Base-by-base conservation (phyloP, 1,139 yeast species). In the Debaryomyces subglobosus region DNA sequence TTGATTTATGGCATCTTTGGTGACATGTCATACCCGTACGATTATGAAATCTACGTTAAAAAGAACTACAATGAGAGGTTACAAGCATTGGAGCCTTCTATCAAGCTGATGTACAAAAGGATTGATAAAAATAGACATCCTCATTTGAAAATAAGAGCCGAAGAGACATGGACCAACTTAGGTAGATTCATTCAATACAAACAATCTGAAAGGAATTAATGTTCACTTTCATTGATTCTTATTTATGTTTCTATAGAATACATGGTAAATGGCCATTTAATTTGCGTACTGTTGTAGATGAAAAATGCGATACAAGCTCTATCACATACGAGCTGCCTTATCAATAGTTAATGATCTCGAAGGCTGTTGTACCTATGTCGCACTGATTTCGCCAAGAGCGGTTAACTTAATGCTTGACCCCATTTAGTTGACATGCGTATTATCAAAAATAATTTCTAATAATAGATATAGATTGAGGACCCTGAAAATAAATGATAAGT, bases 181-280 rank as follows among this genome's bases (percentile, higher is more conserved):
- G 83, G 78, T 8, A 76, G 96, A 50, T 94, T 94, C 63, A 81
- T 92, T 49, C 81, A 81, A 49, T 94, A 94, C 68, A 94, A 94
- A 61, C 51, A 53, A 39, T 53, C 48, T 21, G 72, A 68, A 53
- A 32, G 44, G 35, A 18, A 32, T 15, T 32, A 33, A 23, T 16
- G 21, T 20, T 12, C 6, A 21, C 5, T 5, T 3, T 12, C 9
- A 10, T 13, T 8, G n/a, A 12, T 5, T 37, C n/a, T 9, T 10
- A 23, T 23, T 24, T 24, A 37, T 37, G 40, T 37, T 36, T 37
- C 25, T 18, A n/a, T 35, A 35, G 13, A 9, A 23, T 37, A 37
- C 30, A 37, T 37, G 30, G 29, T 37, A 5, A 21, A 21, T 21
- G 5, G 24, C 24, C 29, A 0, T 35, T 2, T 35, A 16, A 18